Percentiles rank a stretch among this genome's conserved stretches.
These are phyloP conservation scores for Aspergillus tubingensis DNA, from an alignment of 2,329 filamentous ascomycete genomes.

Conservation along the genomic window DNA sequence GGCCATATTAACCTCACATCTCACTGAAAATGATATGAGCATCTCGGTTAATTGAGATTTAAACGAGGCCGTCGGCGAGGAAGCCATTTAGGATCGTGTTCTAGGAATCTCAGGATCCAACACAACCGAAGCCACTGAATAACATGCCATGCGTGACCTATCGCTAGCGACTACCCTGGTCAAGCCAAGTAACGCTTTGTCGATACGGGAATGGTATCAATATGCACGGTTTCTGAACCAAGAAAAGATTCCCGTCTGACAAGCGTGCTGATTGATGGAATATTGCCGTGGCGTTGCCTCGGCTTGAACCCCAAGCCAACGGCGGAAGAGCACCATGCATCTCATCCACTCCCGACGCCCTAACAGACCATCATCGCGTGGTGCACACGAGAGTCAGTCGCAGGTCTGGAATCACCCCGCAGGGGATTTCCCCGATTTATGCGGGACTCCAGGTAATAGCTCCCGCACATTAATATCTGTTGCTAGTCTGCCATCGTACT, in stretches of 20 bases:
- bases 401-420: conserved; percentile 26
- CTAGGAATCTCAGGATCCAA: neutral
- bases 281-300: conserved; percentile 17
- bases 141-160: conserved; percentile 13
- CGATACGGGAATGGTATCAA: conserved; percentile 15
- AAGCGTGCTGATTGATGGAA: conserved; percentile 27
- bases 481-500: conserved; percentile 15
- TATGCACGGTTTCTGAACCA: conserved; percentile 3
- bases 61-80: neutral
- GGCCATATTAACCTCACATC: neutral
- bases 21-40: neutral
- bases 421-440: conserved; percentile 36
- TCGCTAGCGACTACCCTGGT: neutral
- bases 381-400: neutral
- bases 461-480: conserved; percentile 22
- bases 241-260: conserved; percentile 6
- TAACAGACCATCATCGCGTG: conserved; percentile 5
- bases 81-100: neutral
- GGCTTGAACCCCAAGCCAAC: conserved; percentile 20
- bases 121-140: conserved; percentile 3
- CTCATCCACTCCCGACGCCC: neutral
- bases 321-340: conserved; percentile 10
- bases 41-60: conserved; percentile 5
- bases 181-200: conserved; percentile 13
- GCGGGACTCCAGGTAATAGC: conserved; percentile 9